Evolutionary conservation across 2,329 filamentous ascomycete genomes (phyloP).

Genomic region (Scortechinia acanthostroma): DNA sequence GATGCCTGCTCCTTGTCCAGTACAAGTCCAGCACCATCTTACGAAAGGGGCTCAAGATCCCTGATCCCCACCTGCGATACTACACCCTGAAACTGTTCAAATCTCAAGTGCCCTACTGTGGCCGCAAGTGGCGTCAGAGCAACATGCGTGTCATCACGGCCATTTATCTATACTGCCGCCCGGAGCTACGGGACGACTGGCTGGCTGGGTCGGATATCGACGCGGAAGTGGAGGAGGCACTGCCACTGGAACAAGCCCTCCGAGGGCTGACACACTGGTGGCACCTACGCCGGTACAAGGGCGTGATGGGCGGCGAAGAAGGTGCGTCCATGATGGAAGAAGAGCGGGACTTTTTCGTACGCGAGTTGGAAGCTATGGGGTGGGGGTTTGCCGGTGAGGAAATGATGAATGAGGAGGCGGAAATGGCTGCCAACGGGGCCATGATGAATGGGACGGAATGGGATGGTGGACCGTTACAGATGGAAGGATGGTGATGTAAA

Average conservation of each 20-base stretch:
- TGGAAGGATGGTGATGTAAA: not conserved
- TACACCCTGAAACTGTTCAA: conserved; percentile 99
- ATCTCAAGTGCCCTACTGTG: conserved; percentile 94
- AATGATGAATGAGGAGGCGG: conserved; percentile 14
- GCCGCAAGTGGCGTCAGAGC: conserved; percentile 91
- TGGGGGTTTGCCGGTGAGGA: conserved; percentile 27
- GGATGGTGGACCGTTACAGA: conserved; percentile 19
- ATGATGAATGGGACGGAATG: conserved; percentile 20
- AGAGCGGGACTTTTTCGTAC: conserved; percentile 36
- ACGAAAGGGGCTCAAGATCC: conserved; percentile 83
- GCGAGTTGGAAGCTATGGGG: conserved; percentile 36
- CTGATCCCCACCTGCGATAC: conserved; percentile 77
- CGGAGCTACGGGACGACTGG: conserved; percentile 92
- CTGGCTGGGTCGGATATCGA: conserved; percentile 85
- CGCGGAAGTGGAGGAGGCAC: conserved; percentile 83
- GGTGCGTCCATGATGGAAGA: conserved; percentile 30
- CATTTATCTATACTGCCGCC: conserved; percentile 87
- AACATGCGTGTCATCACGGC: conserved; percentile 99
- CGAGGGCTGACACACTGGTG: conserved; percentile 89
- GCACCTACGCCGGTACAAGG: conserved; percentile 76
- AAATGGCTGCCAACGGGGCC: conserved; percentile 12
- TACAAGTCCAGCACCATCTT: conserved; percentile 93
- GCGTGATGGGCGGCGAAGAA: conserved; percentile 58
- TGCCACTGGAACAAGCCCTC: conserved; percentile 86
- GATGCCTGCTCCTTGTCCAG: conserved; percentile 84